Evolutionary conservation across 23 red algal species (phyloP), one percentile per base, ranked within the genome.

Genomic region (Cyanidiococcus yangmingshanensis): DNA sequence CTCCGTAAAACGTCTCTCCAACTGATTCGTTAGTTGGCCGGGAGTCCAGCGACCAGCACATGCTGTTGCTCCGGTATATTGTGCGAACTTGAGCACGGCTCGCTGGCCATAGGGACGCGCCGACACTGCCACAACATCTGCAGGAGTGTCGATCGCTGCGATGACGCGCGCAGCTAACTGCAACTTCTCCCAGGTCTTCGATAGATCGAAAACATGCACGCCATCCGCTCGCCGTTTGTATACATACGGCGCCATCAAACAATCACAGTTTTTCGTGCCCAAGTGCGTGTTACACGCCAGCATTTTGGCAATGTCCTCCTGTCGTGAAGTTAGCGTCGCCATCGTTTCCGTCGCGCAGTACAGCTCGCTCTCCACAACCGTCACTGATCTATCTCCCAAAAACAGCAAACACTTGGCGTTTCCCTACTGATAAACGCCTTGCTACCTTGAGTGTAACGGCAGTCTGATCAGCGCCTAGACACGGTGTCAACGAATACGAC

Each of bases 231-330:
- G 80, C 39, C 88, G 82, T 68, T 86, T 89, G 41, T 80, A 91
- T 16, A 98, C 94, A 74, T 98, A 98, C 0, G 94, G 94, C 77
- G 87, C 86, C 88, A 98, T 89, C 76, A 98, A 68, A 39, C 88
- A 84, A 80, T 91, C 88, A 82, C 94, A 98, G 88, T 98, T 98
- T 80, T 91, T 98, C 38, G 94, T 98, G 77, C 94, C 94, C 26
- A 92, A 74, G 82, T 98, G 94, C 16, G 88, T 98, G 75, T 86
- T 83, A 82, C 88, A 91, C 50, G 86, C 89, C 39, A 98, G 85
- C 94, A 98, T 98, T 45, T 98, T 98, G 68, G 77, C 76, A 37
- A 98, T 89, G 78, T 98, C 94, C 36, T 98, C 88, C 37, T 98
- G 58, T 2, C 71, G 59, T 7, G 74, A 68, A 38, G 75, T 54